Conservation (phyloP, 1,284 basidiomycete species). For the Cryptococcus amylolentus region DNA sequence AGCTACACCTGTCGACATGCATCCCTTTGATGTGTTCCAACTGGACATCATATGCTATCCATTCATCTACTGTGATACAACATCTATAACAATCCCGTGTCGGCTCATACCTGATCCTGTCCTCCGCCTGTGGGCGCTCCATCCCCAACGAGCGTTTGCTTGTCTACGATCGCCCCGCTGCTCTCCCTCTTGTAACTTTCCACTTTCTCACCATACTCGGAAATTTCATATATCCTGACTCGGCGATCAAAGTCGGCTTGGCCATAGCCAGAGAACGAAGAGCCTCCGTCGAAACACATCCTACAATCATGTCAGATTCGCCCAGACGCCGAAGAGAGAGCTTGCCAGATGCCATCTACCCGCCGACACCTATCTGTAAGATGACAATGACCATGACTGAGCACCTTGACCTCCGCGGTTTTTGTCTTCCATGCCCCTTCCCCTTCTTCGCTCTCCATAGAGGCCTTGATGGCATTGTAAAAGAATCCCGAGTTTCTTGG, state of each 20-base stretch:
- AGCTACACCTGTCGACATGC: too few relatives aligned
- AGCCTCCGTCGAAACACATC: constrained; percentile 89
- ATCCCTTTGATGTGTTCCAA: too few relatives aligned
- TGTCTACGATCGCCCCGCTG: constrained; percentile 65
- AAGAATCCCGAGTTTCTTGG: constrained; percentile 77
- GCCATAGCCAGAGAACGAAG: constrained; percentile 82
- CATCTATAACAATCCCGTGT: not conserved
- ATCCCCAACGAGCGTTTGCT: constrained; percentile 45
- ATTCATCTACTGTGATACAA: too few relatives aligned
- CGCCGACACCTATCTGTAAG: constrained; percentile 83
- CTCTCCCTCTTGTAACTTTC: constrained; percentile 84
- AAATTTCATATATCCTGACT: constrained; percentile 78
- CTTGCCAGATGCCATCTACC: constrained; percentile 73
- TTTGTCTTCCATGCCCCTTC: constrained; percentile 50
- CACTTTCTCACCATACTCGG: constrained; percentile 83
- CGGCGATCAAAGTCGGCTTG: constrained; percentile 80
- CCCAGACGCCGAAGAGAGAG: not conserved
- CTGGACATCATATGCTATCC: too few relatives aligned
- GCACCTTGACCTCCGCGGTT: constrained; percentile 53
- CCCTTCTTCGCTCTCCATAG: constrained; percentile 52
- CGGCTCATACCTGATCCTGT: constrained; percentile 13
- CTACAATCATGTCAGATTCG: constrained; percentile 11
- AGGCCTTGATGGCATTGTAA: constrained; percentile 66
- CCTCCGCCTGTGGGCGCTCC: constrained; percentile 32
- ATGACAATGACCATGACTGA: constrained; percentile 84